Percentiles rank a stretch among this genome's conserved stretches.
These are phyloP conservation scores for Alectoria sarmentosa DNA, from an alignment of 495 filamentous ascomycete genomes.

Conservation along the genomic window DNA sequence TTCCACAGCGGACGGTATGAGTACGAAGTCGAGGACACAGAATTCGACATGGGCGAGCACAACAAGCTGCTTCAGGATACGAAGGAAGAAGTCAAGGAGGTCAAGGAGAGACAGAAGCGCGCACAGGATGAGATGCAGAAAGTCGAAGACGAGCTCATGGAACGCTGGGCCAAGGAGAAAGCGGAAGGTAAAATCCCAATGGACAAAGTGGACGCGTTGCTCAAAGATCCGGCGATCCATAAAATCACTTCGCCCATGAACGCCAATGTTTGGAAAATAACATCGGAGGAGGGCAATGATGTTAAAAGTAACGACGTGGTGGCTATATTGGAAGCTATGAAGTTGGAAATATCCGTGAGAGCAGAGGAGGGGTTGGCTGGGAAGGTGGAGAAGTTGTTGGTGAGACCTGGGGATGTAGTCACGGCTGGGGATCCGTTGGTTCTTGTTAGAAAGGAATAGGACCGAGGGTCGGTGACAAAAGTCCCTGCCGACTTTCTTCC, in stretches of 20 bases:
- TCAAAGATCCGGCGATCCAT: slow-evolving; percentile 39
- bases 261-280: slow-evolving; percentile 54
- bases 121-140: slow-evolving; percentile 43
- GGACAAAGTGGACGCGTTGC: slow-evolving; percentile 36
- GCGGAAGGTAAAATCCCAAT: slow-evolving; percentile 36
- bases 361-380: slow-evolving; percentile 27
- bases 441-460: slow-evolving; percentile 26
- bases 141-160: slow-evolving; percentile 38
- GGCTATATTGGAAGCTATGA: slow-evolving; percentile 49
- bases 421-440: slow-evolving; percentile 35
- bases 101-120: slow-evolving; percentile 36
- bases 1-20: slow-evolving; percentile 44
- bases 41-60: slow-evolving; percentile 49
- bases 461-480: too few species aligned
- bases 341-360: slow-evolving; percentile 45
- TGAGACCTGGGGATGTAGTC: slow-evolving; percentile 38
- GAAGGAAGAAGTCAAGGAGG: slow-evolving; percentile 36
- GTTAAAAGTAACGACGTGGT: slow-evolving; percentile 33
- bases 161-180: slow-evolving; percentile 44
- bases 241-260: slow-evolving; percentile 42
- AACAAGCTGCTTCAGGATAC: slow-evolving; percentile 39
- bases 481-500: too few species aligned
- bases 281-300: slow-evolving; percentile 37
- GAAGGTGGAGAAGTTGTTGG: slow-evolving; percentile 36
- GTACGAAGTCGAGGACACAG: slow-evolving; percentile 40